Base-by-base conservation (phyloP, 176 grass and related monocot genomes). In the Juncus inflexus region DNA sequence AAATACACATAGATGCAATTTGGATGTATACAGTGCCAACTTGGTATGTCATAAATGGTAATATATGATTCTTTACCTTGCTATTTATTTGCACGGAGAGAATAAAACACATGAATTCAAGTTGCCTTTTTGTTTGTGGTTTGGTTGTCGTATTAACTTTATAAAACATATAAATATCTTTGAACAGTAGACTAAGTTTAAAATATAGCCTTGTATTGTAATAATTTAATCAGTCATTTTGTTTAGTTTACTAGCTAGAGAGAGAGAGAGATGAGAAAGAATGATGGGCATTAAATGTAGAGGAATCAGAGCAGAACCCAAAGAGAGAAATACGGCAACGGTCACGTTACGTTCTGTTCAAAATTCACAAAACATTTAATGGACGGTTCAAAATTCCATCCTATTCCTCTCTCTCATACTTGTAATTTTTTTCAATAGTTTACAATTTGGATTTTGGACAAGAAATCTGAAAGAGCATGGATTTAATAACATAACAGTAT, bases 311-410 rank as follows among this genome's bases (percentile, higher is more conserved):
- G 8, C 11, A 12, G 7, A 42, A 63, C 12, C 37, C 35, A 9
- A 56, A 69, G 66, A 50, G 52, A 11, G 37, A 10, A 58, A 57
- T 70, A 53, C 52, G 66, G 50, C 66, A 55, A 70, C 66, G 66
- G 47, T 70, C 66, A 70, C 66, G 66, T 39, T 70, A 70, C 66
- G 66, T 58, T 57, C 52, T 70, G n/a, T 70, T 58, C 36, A 12
- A 19, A 19, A 11, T 8, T 39, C 16, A 11, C 19, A 10, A 39
- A 5, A 7, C 65, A 67, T 67, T 67, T 53, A 67, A 67, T 53
- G 47, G 49, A 12, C 15, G 11, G 6, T 54, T 52, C 65, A 53
- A 67, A 67, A 37, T 67, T 67, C 47, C 65, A 67, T 67, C 49
- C 65, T 13, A 50, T 67, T 19, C 53, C 65, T 67, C 35, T 52